Base-by-base conservation (phyloP, 352 stramenopile genomes). In the Albugo candida region DNA sequence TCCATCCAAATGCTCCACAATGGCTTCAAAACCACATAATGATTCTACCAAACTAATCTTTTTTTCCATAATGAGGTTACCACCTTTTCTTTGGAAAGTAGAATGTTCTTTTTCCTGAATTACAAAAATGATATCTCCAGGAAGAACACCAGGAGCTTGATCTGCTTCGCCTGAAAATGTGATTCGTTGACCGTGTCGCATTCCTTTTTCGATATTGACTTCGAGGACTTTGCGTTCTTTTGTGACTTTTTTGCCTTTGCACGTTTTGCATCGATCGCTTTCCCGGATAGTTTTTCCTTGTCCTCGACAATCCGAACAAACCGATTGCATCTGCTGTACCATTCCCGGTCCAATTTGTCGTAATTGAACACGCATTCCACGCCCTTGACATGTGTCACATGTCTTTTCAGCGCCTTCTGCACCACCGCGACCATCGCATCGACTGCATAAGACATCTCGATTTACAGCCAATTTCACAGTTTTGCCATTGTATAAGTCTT, bases 401-500 rank as follows among this genome's bases (percentile, higher is more conserved):
- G 77, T 77, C 53, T 92, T 94, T 49, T 94, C 77, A 11, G 87
- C 85, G 16, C 95, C 95, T 39, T 94, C 73, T 35, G 96, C 94
- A 38, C 95, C 89, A 39, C 86, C 86, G 34, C 67, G 67, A 42
- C 86, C 86, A 21, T 89, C 79, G 54, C 86, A 96, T 50, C 73
- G 65, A 18, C 60, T 57, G 47, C 86, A 96, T 11, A 94, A 56
- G 52, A 94, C 83, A 58, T 98, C 93, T 36, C 94, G 88, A 56
- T 95, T 97, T 47, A 99, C 89, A 2, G 93, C 91, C 17, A 99
- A 67, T 56, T 97, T 97, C 42, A 97, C 86, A 6, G 91, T 99
- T 68, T 99, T 99, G 60, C 95, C 95, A 58, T 98, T 98, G 82
- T 98, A 99, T 41, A 99, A 63, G 57, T 99, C 95, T 63, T 99